phyloP scores from a whole-genome alignment of 2,329 filamentous ascomycete genomes.

The Ophiostoma triangulosporum region DNA sequence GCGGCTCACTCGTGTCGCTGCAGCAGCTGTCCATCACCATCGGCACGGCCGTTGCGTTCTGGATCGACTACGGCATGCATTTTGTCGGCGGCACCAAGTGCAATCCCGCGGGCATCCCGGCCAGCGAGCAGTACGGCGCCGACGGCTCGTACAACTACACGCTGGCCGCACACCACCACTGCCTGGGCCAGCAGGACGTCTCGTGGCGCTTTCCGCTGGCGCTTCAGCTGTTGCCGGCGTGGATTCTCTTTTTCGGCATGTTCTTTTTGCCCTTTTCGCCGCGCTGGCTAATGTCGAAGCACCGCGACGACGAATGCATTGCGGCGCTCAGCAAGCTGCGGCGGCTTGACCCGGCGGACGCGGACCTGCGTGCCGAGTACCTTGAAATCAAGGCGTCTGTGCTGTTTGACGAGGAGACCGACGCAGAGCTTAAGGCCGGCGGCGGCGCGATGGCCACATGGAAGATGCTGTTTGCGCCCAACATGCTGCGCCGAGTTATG shows the following conservation, averaged over 20 bases:
- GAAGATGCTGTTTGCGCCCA: conserved; percentile 47
- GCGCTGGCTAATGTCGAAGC: conserved; percentile 27
- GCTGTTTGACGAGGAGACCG: conserved; percentile 59
- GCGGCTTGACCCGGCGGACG: conserved; percentile 18
- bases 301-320: conserved; percentile 15
- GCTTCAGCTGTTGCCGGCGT: conserved; percentile 29
- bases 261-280: conserved; percentile 39
- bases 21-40: conserved; percentile 25
- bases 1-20: conserved; percentile 6
- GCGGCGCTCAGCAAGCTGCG: conserved; percentile 18
- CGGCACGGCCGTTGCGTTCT: conserved; percentile 38
- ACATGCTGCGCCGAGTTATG: conserved; percentile 37
- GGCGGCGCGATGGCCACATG: conserved; percentile 54
- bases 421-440: conserved; percentile 52
- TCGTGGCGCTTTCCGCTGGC: conserved; percentile 30
- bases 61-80: conserved; percentile 37
- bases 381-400: conserved; percentile 33
- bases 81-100: conserved; percentile 21
- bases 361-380: conserved; percentile 29
- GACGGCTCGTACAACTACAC: conserved; percentile 25
- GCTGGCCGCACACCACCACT: conserved; percentile 7
- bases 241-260: conserved; percentile 22
- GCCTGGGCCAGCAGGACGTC: not conserved
- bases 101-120: conserved; percentile 29
- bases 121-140: conserved; percentile 28